Evolutionary conservation across 1,139 yeast genomes (phyloP), one percentile per base, ranked within the genome.

Genomic region (Kodamaea fungicola): DNA sequence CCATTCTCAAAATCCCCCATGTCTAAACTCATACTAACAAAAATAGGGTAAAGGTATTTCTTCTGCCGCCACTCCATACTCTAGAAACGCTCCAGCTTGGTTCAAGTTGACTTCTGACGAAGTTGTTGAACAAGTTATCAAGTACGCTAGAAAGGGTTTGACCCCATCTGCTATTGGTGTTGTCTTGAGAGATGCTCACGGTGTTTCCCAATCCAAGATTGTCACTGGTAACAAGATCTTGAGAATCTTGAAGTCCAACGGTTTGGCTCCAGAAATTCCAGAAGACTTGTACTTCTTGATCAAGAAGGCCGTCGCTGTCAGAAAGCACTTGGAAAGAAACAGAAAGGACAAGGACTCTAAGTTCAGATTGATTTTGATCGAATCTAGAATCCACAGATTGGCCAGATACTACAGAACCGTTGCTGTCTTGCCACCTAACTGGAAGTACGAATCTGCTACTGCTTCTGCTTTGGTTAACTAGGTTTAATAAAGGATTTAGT

Each of bases 381-480:
- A 92, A 80, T 90, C 97, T 54, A 89, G 98, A 88, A 92, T 92
- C 80, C 99, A 92, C 95, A 92, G 99, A 85, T 87, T 92, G 74
- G 96, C 98, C 61, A 88, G 99, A 83, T 92, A 92, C 94, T 92
- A 92, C 96, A 90, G 96, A 88, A 87, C 96, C 63, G 95, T 88
- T 62, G 80, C 95, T 68, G 97, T 92, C 66, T 85, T 92, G 69
- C 97, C 98, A 64, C 97, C 98, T 71, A 89, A 86, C 92, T 92
- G 97, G 97, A 92, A 92, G 82, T 92, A 85, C 95, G 98, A 92
- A 80, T 90, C 98, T 59, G 95, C 98, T 70, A 94, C 98, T 68
- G 99, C 99, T 69, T 92, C 98, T 67, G 95, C 99, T 75, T 83
- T 94, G 77, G 98, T 94, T 69, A 90, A 90, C 84, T 90, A 88